A percentile compares a stretch with the other conserved stretches of the same genome.
Conservation (phyloP, 1,284 basidiomycete genomes). For the Irpex lacteus region DNA sequence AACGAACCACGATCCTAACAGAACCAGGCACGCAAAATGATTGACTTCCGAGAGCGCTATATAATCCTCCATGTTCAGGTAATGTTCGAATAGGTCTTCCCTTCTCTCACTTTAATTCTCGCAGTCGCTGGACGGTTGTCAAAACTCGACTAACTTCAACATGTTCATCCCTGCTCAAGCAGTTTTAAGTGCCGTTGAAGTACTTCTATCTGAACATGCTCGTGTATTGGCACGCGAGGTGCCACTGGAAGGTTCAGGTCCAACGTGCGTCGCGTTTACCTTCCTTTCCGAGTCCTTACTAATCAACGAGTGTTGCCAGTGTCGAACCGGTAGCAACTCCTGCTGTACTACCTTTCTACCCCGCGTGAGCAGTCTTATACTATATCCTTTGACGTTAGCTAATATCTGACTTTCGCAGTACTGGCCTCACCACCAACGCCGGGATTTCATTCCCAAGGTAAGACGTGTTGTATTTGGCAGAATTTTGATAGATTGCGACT, state of each 20-base stretch:
- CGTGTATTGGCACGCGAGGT: not conserved
- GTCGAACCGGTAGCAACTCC: not conserved
- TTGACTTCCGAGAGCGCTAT: not conserved
- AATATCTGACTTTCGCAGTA: not conserved
- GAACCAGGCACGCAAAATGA: not conserved
- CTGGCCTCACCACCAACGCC: not conserved
- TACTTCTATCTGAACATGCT: not conserved
- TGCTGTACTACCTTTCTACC: not conserved
- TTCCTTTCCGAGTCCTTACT: not conserved
- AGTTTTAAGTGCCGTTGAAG: not conserved
- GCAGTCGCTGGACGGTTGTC: conserved; percentile 4
- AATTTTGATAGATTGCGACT: not conserved
- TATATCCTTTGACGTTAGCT: not conserved
- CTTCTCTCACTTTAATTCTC: not conserved
- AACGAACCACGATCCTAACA: not conserved
- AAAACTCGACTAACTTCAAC: not conserved
- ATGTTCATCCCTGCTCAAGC: not conserved
- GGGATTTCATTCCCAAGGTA: not conserved
- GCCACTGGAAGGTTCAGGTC: not conserved
- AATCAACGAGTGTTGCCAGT: not conserved
- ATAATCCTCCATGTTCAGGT: not conserved
- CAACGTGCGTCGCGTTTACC: not conserved
- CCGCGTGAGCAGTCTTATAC: not conserved
- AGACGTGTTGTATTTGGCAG: not conserved
- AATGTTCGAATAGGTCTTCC: not conserved